Conservation (phyloP, 352 stramenopile genomes). For the Peronospora destructor region DNA sequence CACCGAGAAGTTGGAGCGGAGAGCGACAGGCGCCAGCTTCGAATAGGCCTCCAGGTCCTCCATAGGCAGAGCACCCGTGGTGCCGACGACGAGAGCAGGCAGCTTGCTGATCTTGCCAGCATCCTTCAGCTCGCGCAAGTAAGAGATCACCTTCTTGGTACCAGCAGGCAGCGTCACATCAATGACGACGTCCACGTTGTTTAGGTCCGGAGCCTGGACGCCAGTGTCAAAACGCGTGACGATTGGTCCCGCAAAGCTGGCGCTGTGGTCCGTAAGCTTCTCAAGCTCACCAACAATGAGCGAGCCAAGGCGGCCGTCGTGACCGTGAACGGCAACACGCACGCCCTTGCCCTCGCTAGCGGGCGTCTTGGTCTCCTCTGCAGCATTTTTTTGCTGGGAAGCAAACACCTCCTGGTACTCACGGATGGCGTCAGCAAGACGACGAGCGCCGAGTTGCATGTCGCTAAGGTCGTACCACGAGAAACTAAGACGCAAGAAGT, state of each 20-base stretch:
- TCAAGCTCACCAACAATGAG: constrained; percentile 65
- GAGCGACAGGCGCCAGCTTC: constrained; percentile 49
- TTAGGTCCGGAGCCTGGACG: constrained; percentile 30
- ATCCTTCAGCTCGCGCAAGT: constrained; percentile 49
- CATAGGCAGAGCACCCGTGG: constrained; percentile 53
- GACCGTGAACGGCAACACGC: constrained; percentile 63
- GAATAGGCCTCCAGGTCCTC: constrained; percentile 57
- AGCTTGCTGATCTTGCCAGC: constrained; percentile 61
- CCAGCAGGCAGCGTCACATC: constrained; percentile 72
- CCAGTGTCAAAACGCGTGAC: constrained; percentile 43
- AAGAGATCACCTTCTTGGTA: constrained; percentile 55
- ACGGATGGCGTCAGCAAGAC: constrained; percentile 60
- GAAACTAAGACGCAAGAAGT: constrained; percentile 83
- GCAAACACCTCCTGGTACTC: constrained; percentile 50
- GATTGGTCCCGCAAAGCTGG: constrained; percentile 48
- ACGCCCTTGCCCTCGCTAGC: constrained; percentile 28
- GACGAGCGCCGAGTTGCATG: constrained; percentile 65
- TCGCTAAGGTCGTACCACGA: constrained; percentile 83
- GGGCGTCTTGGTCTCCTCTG: constrained; percentile 6
- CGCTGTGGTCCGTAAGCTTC: constrained; percentile 39
- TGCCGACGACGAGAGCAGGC: constrained; percentile 72
- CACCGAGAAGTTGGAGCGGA: constrained; percentile 83
- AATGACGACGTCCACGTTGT: constrained; percentile 63
- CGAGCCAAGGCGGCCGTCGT: constrained; percentile 56
- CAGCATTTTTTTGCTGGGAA: constrained; percentile 22